Base-by-base conservation (phyloP, 1,139 yeast species). In the Sugiyamaella paludigena region DNA sequence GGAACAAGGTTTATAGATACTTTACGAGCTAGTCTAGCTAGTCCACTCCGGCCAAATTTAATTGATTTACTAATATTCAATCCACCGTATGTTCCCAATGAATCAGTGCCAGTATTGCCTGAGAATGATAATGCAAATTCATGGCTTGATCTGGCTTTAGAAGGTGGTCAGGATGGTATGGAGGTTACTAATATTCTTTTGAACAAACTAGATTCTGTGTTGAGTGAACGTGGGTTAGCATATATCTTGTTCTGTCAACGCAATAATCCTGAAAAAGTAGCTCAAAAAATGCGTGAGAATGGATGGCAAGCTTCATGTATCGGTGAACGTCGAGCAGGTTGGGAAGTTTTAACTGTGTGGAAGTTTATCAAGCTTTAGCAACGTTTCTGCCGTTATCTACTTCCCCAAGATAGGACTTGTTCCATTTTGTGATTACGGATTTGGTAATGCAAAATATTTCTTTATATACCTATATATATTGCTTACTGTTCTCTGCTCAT, bases 1-100 rank as follows among this genome's bases (percentile, higher is more conserved):
- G 72, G 74, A 6, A 57, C 67, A 0, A 47, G 52, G 12, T 62
- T 56, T 38, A 60, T 84, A 26, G 96, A 87, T 43, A 65, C 79
- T 0, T 56, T 84, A 2, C 84, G 84, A 54, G 51, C 81, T 68
- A 78, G 78, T 60, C 68, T 89, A 34, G 76, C 84, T 0, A 59
- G 74, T 1, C 73, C 78, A 1, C 53, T 89, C 8, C 63, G 77
- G n/a, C 62, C 63, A 0, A 57, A 72, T 1, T 48, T 69, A 1
- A 74, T 88, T 1, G 98, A 92, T 61, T 53, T 89, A 1, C 69
- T 92, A 24, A 74, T 92, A 1, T 92, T 91, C 69, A 92, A 92
- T 61, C 98, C 98, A 1, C 98, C 98, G 0, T 92, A 92, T 63
- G 98, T 92, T 1, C 98, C 98, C 0, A 87, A 92, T 2, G 71